Percentiles rank a stretch among this genome's conserved stretches.
Evolutionary conservation across 129 eudicot species (phyloP).

Genomic region (Tagetes patula): DNA sequence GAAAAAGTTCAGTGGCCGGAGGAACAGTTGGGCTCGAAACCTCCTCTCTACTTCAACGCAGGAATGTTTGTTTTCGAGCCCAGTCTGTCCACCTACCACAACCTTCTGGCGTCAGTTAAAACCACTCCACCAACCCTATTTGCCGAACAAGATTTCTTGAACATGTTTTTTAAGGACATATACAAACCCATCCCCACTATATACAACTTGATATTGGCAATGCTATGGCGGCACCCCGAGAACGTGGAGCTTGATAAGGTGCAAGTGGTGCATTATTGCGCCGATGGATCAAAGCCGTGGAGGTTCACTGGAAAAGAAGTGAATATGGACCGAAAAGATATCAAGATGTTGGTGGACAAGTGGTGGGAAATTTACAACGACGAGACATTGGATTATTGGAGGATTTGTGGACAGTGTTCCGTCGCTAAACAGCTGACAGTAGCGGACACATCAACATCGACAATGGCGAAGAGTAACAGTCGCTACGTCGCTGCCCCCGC

Average conservation of each 20-base stretch:
- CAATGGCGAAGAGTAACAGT: constrained; percentile 21
- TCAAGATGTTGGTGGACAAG: constrained; percentile 50
- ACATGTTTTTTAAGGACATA: constrained; percentile 53
- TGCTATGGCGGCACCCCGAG: constrained; percentile 79
- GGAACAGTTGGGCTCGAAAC: constrained; percentile 51
- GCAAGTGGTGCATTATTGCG: constrained; percentile 69
- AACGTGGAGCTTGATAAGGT: constrained; percentile 44
- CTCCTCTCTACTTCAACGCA: constrained; percentile 69
- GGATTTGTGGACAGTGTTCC: constrained; percentile 10
- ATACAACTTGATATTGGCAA: constrained; percentile 57
- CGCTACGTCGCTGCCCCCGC: constrained; percentile 39
- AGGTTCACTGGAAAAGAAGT: constrained; percentile 60
- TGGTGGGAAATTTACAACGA: constrained; percentile 70
- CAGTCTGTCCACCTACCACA: constrained; percentile 46
- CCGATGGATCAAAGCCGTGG: constrained; percentile 75
- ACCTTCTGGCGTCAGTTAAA: constrained; percentile 50
- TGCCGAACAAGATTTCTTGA: constrained; percentile 78
- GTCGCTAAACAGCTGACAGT: background rate
- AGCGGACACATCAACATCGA: constrained; percentile 10
- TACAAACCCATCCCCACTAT: constrained; percentile 49
- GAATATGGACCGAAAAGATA: constrained; percentile 62
- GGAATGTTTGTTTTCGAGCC: constrained; percentile 88
- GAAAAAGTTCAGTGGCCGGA: constrained; percentile 65
- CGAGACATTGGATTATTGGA: constrained; percentile 44
- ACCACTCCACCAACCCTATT: constrained; percentile 61